These are phyloP conservation scores for Pancytospora epiphaga DNA, from an alignment of 371 early-diverging fungal species.

Conservation along the genomic window DNA sequence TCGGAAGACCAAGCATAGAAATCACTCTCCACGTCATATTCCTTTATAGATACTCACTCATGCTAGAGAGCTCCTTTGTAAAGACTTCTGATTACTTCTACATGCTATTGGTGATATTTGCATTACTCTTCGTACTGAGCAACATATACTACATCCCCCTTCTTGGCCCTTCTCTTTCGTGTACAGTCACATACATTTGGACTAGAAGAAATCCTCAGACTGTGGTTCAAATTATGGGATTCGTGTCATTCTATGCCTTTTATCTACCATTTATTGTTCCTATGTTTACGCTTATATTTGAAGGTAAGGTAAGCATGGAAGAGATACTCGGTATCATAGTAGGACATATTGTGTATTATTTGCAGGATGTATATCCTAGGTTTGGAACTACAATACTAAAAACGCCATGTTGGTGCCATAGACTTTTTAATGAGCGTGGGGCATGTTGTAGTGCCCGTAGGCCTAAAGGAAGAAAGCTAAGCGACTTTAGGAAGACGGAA, in stretches of 20 bases:
- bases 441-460: conserved; percentile 9
- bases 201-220: conserved; percentile 59
- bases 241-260: conserved; percentile 58
- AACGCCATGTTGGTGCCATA: conserved; percentile 57
- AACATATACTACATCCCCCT: conserved; percentile 35
- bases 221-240: conserved; percentile 58
- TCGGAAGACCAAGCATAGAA: conserved; percentile 56
- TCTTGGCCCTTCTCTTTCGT: conserved; percentile 53
- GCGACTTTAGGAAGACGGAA: neutral
- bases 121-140: conserved; percentile 31
- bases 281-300: conserved; percentile 47
- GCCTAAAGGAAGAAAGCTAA: neutral
- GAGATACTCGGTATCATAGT: conserved; percentile 60
- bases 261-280: conserved; percentile 60
- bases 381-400: conserved; percentile 48
- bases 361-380: conserved; percentile 53
- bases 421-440: conserved; percentile 45
- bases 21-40: conserved; percentile 57
- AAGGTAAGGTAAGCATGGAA: conserved; percentile 46
- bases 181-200: conserved; percentile 61
- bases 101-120: conserved; percentile 42
- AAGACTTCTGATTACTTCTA: conserved; percentile 59
- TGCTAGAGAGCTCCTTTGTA: conserved; percentile 57
- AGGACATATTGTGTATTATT: conserved; percentile 59
- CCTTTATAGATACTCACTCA: conserved; percentile 57